phyloP scores from a whole-genome alignment of 2,329 filamentous ascomycete species.

The Pseudopyricularia javanii region DNA sequence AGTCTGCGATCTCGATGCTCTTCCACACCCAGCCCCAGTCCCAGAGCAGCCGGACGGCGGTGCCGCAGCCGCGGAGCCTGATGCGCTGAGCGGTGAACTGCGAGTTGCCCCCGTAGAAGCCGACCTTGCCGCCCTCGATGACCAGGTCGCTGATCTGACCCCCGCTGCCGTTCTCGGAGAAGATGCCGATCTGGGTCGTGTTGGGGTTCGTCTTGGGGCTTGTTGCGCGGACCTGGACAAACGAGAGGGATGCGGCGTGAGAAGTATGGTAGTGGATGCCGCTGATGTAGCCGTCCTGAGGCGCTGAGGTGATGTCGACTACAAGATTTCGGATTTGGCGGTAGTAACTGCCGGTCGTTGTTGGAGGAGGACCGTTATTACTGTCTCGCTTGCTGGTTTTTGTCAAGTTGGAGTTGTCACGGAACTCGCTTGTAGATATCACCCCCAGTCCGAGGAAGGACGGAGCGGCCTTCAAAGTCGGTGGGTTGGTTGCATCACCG shows the following conservation, averaged over 20 bases:
- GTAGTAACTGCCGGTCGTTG: constrained; percentile 36
- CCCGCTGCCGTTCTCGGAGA: constrained; percentile 4
- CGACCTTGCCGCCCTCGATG: constrained; percentile 47
- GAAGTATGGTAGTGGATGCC: constrained; percentile 29
- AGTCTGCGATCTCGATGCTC: not conserved
- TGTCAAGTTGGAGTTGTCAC: not conserved
- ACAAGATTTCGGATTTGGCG: constrained; percentile 38
- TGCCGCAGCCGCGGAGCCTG: constrained; percentile 7
- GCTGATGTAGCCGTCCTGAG: constrained; percentile 19
- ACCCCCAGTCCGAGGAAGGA: constrained; percentile 24
- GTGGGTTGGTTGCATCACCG: constrained; percentile 3
- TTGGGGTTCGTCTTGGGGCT: constrained; percentile 20
- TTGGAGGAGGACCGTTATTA: not conserved
- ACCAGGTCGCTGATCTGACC: constrained; percentile 3
- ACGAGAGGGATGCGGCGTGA: constrained; percentile 31
- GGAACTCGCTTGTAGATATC: constrained; percentile 2
- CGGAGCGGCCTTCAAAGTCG: constrained; percentile 14
- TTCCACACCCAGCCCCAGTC: constrained; percentile 8
- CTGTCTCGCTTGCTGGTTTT: constrained; percentile 15
- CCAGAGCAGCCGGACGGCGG: constrained; percentile 4
- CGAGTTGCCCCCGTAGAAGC: constrained; percentile 23
- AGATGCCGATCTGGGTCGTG: constrained; percentile 12
- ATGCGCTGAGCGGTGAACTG: constrained; percentile 6
- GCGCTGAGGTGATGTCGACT: constrained; percentile 24
- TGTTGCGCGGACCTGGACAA: constrained; percentile 45